A percentile compares a stretch with the other conserved stretches of the same genome.
Evolutionary conservation across 2,329 filamentous ascomycete genomes (phyloP).

Genomic region (Colletotrichum sp.): DNA sequence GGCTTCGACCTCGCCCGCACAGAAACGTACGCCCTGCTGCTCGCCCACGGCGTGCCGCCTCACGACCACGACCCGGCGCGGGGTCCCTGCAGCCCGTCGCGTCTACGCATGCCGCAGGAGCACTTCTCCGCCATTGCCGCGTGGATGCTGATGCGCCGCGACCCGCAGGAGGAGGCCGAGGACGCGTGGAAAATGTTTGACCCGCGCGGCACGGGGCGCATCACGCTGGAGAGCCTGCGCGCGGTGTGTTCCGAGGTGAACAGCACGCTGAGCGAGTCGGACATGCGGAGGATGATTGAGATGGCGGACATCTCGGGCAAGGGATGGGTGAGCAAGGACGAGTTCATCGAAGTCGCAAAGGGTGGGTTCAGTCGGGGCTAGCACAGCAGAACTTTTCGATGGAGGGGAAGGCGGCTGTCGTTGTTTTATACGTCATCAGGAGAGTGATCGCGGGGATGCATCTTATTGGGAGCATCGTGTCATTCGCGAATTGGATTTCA

Average conservation of each 20-base stretch:
- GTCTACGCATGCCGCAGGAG: slow-evolving; percentile 75
- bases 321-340: slow-evolving; percentile 73
- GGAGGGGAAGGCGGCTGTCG: not conserved
- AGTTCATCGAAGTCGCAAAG: slow-evolving; percentile 65
- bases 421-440: not conserved
- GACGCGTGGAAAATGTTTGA: slow-evolving; percentile 95
- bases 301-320: slow-evolving; percentile 96
- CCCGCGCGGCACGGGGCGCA: slow-evolving; percentile 87
- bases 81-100: slow-evolving; percentile 59
- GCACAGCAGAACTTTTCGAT: not conserved
- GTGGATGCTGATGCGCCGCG: slow-evolving; percentile 77
- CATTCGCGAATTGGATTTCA: not conserved
- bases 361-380: slow-evolving; percentile 13
- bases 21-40: slow-evolving; percentile 81
- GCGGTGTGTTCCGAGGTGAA: slow-evolving; percentile 89
- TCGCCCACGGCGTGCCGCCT: slow-evolving; percentile 78
- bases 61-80: slow-evolving; percentile 52
- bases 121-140: slow-evolving; percentile 80
- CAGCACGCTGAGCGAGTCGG: slow-evolving; percentile 83
- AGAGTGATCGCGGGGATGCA: not conserved
- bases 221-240: slow-evolving; percentile 86
- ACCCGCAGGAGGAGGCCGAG: slow-evolving; percentile 89
- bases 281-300: slow-evolving; percentile 94
- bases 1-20: slow-evolving; percentile 90
- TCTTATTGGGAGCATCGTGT: not conserved